These are phyloP conservation scores for Ampelomyces quisqualis DNA, from an alignment of 2,329 filamentous ascomycete species.

Conservation along the genomic window DNA sequence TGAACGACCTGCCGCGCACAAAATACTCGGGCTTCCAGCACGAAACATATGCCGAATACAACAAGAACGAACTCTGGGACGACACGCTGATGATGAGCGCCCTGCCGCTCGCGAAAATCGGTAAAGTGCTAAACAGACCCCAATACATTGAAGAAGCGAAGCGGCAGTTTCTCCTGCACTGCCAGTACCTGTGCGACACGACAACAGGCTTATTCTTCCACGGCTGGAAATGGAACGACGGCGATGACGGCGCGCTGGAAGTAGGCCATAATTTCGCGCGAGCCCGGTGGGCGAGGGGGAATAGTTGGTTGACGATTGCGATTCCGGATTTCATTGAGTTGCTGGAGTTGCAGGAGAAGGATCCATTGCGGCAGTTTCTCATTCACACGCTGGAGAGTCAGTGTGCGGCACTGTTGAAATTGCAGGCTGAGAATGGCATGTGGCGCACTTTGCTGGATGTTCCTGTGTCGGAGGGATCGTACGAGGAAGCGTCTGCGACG, in stretches of 20 bases:
- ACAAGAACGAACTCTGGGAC: constrained; percentile 78
- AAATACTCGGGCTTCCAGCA: constrained; percentile 73
- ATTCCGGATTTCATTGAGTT: constrained; percentile 79
- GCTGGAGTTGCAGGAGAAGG: constrained; percentile 59
- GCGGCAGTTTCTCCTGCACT: constrained; percentile 72
- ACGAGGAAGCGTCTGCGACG: constrained; percentile 74
- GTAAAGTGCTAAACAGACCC: constrained; percentile 66
- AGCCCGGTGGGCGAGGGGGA: constrained; percentile 61
- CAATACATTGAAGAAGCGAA: constrained; percentile 78
- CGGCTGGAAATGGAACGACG: constrained; percentile 74
- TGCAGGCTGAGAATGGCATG: constrained; percentile 64
- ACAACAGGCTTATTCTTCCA: constrained; percentile 75
- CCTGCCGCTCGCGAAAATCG: constrained; percentile 77
- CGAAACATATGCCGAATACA: constrained; percentile 69
- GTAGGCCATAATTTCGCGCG: constrained; percentile 58
- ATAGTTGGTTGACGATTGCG: constrained; percentile 78
- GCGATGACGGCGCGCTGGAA: constrained; percentile 54
- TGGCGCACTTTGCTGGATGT: constrained; percentile 76
- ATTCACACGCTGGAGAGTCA: constrained; percentile 67
- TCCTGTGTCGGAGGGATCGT: constrained; percentile 65
- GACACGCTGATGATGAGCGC: constrained; percentile 90
- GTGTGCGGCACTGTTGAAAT: constrained; percentile 61
- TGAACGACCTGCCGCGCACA: constrained; percentile 72
- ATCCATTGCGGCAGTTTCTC: constrained; percentile 63
- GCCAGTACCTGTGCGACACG: constrained; percentile 75